phyloP scores from a whole-genome alignment of 2,329 filamentous ascomycete genomes.

The Incumbomyces delicatus region DNA sequence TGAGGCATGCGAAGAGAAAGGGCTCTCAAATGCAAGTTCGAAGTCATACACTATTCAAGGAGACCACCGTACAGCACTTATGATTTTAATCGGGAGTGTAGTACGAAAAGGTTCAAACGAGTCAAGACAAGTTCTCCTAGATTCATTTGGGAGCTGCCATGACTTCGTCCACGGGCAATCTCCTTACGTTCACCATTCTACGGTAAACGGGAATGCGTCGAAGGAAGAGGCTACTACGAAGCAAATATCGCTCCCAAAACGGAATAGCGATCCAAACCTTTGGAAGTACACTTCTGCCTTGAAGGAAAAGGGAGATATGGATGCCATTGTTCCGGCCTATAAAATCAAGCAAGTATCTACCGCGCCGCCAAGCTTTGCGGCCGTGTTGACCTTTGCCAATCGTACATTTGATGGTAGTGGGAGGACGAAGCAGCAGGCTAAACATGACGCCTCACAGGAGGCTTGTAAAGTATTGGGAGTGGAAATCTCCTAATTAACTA shows the following conservation, averaged over 20 bases:
- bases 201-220: not conserved
- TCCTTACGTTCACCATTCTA: not conserved
- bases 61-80: not conserved
- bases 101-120: not conserved
- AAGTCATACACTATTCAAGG: not conserved
- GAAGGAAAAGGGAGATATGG: not conserved
- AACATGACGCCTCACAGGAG: not conserved
- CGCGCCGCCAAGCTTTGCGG: not conserved
- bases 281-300: not conserved
- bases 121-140: not conserved
- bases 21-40: not conserved
- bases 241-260: not conserved
- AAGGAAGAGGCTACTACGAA: not conserved
- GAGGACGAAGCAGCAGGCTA: not conserved
- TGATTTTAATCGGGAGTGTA: not conserved
- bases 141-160: not conserved
- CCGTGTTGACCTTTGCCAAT: not conserved
- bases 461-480: not conserved
- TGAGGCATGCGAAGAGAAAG: not conserved
- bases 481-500: not conserved
- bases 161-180: not conserved
- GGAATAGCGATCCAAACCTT: not conserved
- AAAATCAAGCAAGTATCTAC: not conserved
- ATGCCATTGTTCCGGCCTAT: not conserved
- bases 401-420: conserved; percentile 1